These are phyloP conservation scores for Solanum pimpinellifolium DNA, from an alignment of 257 asterid genomes.

Conservation along the genomic window DNA sequence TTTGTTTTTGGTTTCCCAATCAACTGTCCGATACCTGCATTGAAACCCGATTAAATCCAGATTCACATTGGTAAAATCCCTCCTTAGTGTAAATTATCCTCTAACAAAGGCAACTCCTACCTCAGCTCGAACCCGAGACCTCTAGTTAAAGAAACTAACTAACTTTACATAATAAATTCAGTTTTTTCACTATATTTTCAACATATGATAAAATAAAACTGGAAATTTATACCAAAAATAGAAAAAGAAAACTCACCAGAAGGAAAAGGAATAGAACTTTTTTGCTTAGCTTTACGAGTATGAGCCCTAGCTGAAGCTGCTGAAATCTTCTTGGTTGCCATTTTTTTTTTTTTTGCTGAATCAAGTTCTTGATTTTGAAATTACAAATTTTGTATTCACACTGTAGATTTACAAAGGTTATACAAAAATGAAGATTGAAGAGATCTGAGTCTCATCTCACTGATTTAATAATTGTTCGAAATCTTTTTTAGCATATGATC, in stretches of 20 bases:
- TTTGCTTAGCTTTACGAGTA: conserved; percentile 51
- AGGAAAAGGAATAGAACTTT: conserved; percentile 16
- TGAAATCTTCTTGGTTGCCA: conserved; percentile 37
- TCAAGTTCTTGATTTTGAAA: not conserved
- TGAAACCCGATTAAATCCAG: not conserved
- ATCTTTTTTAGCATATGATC: not conserved
- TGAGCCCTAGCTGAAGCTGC: conserved; percentile 96
- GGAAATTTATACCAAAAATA: not conserved
- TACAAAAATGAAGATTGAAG: not conserved
- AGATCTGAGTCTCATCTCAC: not conserved
- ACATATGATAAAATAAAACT: not conserved
- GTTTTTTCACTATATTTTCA: not conserved
- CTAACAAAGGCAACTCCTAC: not conserved
- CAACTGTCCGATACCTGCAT: not conserved
- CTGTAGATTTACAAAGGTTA: not conserved
- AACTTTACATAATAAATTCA: not conserved
- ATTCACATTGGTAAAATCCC: not conserved
- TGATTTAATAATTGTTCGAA: not conserved
- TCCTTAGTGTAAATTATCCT: not conserved
- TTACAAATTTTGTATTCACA: not conserved
- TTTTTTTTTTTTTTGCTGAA: not conserved
- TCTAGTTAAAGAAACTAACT: not conserved
- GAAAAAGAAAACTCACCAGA: conserved; percentile 24
- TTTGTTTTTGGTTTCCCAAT: not conserved
- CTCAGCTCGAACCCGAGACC: not conserved